Conservation (phyloP, 129 eudicot species). For the Escallonia rubra region DNA sequence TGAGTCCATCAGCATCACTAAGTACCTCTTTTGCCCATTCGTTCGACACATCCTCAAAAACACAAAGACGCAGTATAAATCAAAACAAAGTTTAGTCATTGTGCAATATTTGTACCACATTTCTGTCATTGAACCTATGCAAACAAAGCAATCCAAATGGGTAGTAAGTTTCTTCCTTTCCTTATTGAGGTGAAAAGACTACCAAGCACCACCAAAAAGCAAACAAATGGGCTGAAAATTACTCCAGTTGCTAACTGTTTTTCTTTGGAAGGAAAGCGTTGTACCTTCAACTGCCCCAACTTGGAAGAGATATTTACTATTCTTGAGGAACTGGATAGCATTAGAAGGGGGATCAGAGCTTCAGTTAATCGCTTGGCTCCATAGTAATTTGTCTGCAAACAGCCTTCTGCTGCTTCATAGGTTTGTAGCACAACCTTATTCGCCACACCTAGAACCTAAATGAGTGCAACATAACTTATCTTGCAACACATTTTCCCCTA, state of each 20-base stretch:
- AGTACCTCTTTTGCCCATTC: conserved; percentile 1
- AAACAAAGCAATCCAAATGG: not conserved
- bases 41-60: not conserved
- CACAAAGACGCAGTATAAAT: too few relatives aligned
- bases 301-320: conserved; percentile 49
- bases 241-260: too few relatives aligned
- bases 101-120: not conserved
- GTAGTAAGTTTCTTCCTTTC: too few relatives aligned
- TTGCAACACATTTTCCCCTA: too few relatives aligned
- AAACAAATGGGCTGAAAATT: too few relatives aligned
- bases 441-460: not conserved
- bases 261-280: not conserved
- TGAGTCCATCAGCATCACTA: conserved; percentile 11
- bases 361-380: conserved; percentile 55
- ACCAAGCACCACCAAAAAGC: too few relatives aligned
- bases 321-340: conserved; percentile 55
- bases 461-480: too few relatives aligned
- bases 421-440: conserved; percentile 17
- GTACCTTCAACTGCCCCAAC: conserved; percentile 47
- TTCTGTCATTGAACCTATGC: not conserved
- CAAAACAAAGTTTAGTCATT: not conserved
- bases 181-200: too few relatives aligned
- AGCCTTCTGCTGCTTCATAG: conserved; percentile 32
- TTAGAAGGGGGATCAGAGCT: conserved; percentile 55
- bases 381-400: conserved; percentile 54